Evolutionary conservation across 306 rosid species (phyloP).

Genomic region (Benincasa hispida): DNA sequence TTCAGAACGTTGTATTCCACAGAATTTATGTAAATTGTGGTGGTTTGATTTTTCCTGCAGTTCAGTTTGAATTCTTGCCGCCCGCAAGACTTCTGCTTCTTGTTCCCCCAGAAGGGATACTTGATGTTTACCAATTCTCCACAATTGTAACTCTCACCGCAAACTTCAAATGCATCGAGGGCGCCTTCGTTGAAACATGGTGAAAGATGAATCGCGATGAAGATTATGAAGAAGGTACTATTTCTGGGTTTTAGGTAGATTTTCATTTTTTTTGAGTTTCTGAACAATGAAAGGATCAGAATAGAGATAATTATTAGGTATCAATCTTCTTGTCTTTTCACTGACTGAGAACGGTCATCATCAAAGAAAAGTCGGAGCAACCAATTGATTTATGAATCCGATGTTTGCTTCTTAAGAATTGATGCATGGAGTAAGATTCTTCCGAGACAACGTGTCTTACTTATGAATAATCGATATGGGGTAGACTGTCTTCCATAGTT

Average conservation of each 20-base stretch:
- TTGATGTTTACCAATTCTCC: background rate
- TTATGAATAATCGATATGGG: background rate
- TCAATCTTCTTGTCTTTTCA: background rate
- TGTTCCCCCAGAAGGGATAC: conserved; percentile 27
- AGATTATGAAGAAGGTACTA: background rate
- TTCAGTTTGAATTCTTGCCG: background rate
- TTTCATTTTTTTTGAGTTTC: background rate
- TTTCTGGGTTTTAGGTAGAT: background rate
- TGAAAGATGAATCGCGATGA: background rate
- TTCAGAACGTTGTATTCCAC: background rate
- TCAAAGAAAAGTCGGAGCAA: background rate
- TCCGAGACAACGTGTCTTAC: background rate
- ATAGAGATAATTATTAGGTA: background rate
- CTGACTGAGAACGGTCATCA: background rate
- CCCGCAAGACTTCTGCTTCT: background rate
- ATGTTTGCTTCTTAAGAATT: background rate
- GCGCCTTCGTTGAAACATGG: background rate
- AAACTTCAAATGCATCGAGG: background rate
- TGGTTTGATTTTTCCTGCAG: background rate
- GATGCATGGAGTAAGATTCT: background rate
- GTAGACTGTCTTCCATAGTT: background rate
- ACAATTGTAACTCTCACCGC: conserved; percentile 14
- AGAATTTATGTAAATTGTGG: background rate
- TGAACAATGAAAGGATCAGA: background rate
- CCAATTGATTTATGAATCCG: background rate